Percentiles rank a stretch among this genome's conserved stretches.
Conservation (phyloP, 768 basidiomycete genomes). For the Boletus rubescentipes region DNA sequence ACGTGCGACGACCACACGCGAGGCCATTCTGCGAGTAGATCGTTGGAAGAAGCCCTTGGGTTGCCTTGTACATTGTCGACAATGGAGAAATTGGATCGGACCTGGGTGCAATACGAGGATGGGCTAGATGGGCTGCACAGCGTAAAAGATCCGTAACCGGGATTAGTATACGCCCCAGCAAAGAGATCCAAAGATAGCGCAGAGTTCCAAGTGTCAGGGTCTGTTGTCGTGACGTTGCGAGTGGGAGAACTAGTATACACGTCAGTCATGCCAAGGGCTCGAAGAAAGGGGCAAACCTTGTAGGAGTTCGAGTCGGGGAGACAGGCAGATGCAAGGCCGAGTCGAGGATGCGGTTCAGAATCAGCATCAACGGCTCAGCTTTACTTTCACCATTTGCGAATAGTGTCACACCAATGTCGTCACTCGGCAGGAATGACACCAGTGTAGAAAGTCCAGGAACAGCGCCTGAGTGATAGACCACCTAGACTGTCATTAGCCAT, state of each 20-base stretch:
- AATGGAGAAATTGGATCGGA: slow-evolving; percentile 29
- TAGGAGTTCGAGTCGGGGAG: background rate
- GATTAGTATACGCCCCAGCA: slow-evolving; percentile 37
- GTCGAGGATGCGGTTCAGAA: slow-evolving; percentile 23
- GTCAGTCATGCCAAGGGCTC: background rate
- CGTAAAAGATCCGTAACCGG: slow-evolving; percentile 39
- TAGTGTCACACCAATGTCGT: slow-evolving; percentile 36
- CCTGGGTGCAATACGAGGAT: slow-evolving; percentile 23
- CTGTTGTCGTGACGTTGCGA: background rate
- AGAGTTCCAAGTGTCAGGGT: background rate
- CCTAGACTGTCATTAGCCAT: slow-evolving; percentile 20
- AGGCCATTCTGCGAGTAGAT: slow-evolving; percentile 34
- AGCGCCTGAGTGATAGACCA: slow-evolving; percentile 35
- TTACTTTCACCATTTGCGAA: slow-evolving; percentile 34
- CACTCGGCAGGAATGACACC: slow-evolving; percentile 35
- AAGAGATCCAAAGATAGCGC: slow-evolving; percentile 24
- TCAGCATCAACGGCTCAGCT: slow-evolving; percentile 5
- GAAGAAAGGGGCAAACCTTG: slow-evolving; percentile 8
- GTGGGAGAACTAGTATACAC: background rate
- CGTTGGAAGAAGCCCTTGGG: background rate
- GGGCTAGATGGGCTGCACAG: slow-evolving; percentile 33
- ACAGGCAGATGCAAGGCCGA: slow-evolving; percentile 16
- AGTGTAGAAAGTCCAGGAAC: slow-evolving; percentile 35
- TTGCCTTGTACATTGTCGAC: slow-evolving; percentile 19
- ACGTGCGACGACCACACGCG: slow-evolving; percentile 40